phyloP scores from a whole-genome alignment of 1,284 basidiomycete species.

The Coriolopsis trogii region DNA sequence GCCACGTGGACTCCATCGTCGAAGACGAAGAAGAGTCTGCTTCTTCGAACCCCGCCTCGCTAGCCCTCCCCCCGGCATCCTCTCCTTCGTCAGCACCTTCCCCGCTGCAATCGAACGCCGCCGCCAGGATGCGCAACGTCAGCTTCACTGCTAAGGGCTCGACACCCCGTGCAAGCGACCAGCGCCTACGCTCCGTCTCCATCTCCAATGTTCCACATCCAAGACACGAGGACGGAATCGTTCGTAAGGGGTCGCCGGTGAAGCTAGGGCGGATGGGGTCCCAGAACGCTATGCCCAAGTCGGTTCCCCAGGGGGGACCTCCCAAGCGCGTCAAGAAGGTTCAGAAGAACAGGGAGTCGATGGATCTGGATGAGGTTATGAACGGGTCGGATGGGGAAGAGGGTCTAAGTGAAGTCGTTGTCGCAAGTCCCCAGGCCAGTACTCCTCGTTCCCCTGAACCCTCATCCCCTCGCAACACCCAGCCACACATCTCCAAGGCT shows the following conservation, averaged over 20 bases:
- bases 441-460: constrained; percentile 14
- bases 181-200: constrained; percentile 30
- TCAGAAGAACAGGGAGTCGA: constrained; percentile 62
- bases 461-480: constrained; percentile 28
- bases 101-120: constrained; percentile 24
- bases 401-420: constrained; percentile 15
- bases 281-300: constrained; percentile 15
- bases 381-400: constrained; percentile 64
- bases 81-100: too few species aligned
- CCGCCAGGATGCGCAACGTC: constrained; percentile 26
- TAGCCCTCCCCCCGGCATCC: too few species aligned
- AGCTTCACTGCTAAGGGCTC: constrained; percentile 27
- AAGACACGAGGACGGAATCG: constrained; percentile 22
- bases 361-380: constrained; percentile 77
- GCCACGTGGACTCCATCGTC: constrained; percentile 63
- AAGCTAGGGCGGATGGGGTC: constrained; percentile 6
- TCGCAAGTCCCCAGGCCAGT: neutral
- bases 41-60: constrained; percentile 23
- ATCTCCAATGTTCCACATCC: constrained; percentile 29
- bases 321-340: constrained; percentile 48
- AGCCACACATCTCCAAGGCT: constrained; percentile 41
- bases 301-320: constrained; percentile 9
- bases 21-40: constrained; percentile 43
- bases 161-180: constrained; percentile 13
- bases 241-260: constrained; percentile 15